These are phyloP conservation scores for Globisporangium paroecandrum DNA, from an alignment of 352 stramenopile genomes.

Conservation along the genomic window DNA sequence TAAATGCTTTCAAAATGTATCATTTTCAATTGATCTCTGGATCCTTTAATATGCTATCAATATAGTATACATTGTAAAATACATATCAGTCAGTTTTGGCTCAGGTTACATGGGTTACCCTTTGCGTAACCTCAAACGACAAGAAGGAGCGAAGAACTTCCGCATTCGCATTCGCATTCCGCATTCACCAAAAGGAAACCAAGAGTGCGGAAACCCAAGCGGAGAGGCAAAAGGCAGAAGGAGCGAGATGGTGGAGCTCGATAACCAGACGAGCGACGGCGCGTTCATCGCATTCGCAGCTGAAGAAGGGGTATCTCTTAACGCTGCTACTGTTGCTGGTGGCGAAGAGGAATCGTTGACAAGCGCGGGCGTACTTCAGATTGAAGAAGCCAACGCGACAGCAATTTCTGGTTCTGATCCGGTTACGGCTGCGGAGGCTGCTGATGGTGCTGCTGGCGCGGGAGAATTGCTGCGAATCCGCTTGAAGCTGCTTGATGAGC, in stretches of 20 bases:
- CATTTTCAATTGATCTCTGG: too few species aligned
- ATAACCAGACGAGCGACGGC: neutral
- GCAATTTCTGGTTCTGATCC: neutral
- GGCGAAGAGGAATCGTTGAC: neutral
- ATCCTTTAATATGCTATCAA: too few species aligned
- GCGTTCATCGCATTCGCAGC: neutral
- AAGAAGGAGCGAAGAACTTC: neutral
- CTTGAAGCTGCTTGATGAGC: slow-evolving; percentile 79
- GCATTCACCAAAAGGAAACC: neutral
- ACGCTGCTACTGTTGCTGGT: neutral
- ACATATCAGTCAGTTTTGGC: neutral
- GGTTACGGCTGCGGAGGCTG: neutral
- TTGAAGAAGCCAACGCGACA: neutral
- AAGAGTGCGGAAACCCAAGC: neutral
- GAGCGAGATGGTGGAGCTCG: slow-evolving; percentile 11
- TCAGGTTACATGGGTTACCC: neutral
- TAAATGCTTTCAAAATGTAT: too few species aligned
- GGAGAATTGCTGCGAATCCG: slow-evolving; percentile 20
- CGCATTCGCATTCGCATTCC: neutral
- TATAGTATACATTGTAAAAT: too few species aligned
- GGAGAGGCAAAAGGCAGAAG: neutral
- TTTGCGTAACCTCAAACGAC: neutral
- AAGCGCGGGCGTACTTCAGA: neutral
- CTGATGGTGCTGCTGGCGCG: neutral
- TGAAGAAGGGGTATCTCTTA: neutral